Percentiles rank a stretch among this genome's conserved stretches.
These are phyloP conservation scores for Cucumis melo DNA, from an alignment of 306 rosid genomes.

Conservation along the genomic window DNA sequence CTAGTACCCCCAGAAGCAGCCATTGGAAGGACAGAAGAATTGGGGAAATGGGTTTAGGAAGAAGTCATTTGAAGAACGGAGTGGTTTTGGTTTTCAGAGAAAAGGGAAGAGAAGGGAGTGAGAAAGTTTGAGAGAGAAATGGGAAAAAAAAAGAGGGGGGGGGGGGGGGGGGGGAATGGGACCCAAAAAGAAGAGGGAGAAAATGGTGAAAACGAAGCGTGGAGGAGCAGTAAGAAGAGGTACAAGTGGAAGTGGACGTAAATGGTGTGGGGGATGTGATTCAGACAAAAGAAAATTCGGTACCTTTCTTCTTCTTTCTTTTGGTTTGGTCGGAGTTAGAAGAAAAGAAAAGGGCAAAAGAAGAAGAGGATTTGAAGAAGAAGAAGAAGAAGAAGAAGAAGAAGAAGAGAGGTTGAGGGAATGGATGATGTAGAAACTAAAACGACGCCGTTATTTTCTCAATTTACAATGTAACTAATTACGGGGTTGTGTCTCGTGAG, in stretches of 20 bases:
- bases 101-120: neutral
- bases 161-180: neutral
- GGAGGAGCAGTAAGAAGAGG: slow-evolving; percentile 4
- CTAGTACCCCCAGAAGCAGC: slow-evolving; percentile 43
- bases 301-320: neutral
- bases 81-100: neutral
- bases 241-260: slow-evolving; percentile 16
- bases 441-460: neutral
- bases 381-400: too few species aligned
- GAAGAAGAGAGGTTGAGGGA: neutral
- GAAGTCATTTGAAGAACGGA: slow-evolving; percentile 18
- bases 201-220: slow-evolving; percentile 9
- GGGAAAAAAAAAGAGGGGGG: neutral
- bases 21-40: slow-evolving; percentile 25
- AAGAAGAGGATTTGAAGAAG: too few species aligned
- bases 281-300: slow-evolving; percentile 25
- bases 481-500: slow-evolving; percentile 4
- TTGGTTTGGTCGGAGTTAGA: neutral
- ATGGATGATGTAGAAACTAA: neutral
- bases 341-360: neutral
- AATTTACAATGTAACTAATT: neutral
- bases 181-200: slow-evolving; percentile 9
- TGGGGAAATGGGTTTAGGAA: neutral
- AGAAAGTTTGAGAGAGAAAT: neutral
- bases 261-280: slow-evolving; percentile 37